Percentiles rank a stretch among this genome's conserved stretches.
phyloP scores from a whole-genome alignment of 2,329 filamentous ascomycete species.

The Ambrosiella xylebori region DNA sequence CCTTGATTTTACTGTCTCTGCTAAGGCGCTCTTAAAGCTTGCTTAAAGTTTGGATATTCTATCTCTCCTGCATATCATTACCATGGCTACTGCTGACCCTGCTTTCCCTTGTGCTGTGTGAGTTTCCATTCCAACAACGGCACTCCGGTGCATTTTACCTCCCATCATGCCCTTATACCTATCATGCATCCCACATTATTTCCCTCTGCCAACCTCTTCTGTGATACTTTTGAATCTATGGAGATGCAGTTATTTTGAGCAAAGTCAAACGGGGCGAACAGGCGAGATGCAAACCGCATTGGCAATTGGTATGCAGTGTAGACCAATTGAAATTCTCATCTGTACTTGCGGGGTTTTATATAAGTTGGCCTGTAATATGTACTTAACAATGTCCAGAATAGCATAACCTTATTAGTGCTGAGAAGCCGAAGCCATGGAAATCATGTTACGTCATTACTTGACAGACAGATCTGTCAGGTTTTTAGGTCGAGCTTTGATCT shows the following conservation, averaged over 20 bases:
- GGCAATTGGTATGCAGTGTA: background rate
- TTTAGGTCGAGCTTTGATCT: too few relatives aligned
- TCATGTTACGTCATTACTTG: background rate
- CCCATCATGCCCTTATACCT: constrained; percentile 3
- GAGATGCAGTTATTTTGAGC: too few relatives aligned
- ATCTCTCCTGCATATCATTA: constrained; percentile 13
- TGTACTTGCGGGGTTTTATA: background rate
- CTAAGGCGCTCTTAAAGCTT: background rate
- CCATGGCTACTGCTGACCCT: constrained; percentile 27
- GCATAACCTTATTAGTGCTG: too few relatives aligned
- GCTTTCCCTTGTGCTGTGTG: constrained; percentile 49
- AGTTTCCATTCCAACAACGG: constrained; percentile 18
- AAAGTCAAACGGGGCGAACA: background rate
- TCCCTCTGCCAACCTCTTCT: constrained; percentile 4
- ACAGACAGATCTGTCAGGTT: too few relatives aligned
- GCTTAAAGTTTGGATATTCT: background rate
- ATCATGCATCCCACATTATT: constrained; percentile 12
- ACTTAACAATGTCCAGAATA: too few relatives aligned
- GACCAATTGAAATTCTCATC: background rate
- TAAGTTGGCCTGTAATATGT: too few relatives aligned
- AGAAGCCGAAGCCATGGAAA: background rate
- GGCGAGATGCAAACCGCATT: background rate
- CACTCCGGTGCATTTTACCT: background rate
- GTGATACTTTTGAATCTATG: background rate
- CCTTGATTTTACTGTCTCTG: background rate